A percentile compares a stretch with the other conserved stretches of the same genome.
phyloP scores from a whole-genome alignment of 345 rosid genomes.

The Zanthoxylum bungeanum region DNA sequence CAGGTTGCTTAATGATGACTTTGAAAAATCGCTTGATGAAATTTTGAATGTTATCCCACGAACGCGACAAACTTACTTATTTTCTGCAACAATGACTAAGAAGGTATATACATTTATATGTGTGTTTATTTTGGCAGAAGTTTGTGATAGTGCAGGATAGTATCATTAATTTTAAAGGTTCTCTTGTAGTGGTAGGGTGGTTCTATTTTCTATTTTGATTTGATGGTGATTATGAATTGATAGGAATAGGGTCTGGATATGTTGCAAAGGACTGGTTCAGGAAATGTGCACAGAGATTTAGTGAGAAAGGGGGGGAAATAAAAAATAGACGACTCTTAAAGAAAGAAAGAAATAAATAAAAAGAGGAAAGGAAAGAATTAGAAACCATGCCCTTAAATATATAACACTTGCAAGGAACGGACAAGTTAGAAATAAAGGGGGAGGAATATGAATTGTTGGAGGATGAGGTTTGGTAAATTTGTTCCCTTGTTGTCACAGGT shows the following conservation, averaged over 20 bases:
- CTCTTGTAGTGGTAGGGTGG: neutral
- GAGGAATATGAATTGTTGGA: constrained; percentile 4
- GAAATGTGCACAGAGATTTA: neutral
- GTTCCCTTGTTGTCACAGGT: constrained; percentile 48
- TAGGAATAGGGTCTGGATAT: neutral
- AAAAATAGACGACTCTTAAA: neutral
- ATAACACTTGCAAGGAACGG: neutral
- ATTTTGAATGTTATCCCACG: constrained; percentile 72
- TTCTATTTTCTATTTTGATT: neutral
- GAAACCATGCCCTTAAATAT: neutral
- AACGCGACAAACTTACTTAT: constrained; percentile 69
- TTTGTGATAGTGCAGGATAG: neutral
- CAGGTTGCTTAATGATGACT: constrained; percentile 87
- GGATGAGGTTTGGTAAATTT: constrained; percentile 16
- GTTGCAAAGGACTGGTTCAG: neutral
- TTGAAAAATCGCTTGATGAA: constrained; percentile 84
- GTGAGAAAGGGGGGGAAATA: neutral
- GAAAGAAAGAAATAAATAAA: neutral
- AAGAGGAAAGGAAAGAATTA: neutral
- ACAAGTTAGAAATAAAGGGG: neutral
- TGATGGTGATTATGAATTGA: neutral
- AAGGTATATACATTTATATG: constrained; percentile 41
- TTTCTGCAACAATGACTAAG: constrained; percentile 98
- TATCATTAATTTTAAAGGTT: neutral
- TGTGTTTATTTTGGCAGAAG: neutral